These are phyloP conservation scores for Hura crepitans DNA, from an alignment of 441 rosid species.

Conservation along the genomic window DNA sequence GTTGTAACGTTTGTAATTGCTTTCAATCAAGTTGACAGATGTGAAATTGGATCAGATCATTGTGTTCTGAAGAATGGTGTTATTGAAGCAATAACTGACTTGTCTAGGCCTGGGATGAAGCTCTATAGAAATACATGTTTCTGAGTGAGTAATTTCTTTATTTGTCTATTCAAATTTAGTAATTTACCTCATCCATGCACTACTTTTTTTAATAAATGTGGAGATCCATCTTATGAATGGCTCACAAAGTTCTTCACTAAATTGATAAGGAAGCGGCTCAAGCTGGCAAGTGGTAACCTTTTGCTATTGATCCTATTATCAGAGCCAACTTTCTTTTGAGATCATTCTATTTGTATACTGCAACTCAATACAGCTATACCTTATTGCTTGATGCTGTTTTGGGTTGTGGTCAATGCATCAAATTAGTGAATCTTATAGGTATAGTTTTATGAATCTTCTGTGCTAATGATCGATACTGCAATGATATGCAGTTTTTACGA, in stretches of 20 bases:
- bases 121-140: background rate
- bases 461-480: background rate
- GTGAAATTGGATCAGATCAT: background rate
- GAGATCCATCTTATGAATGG: background rate
- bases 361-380: no score
- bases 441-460: background rate
- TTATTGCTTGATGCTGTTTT: no score
- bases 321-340: no score
- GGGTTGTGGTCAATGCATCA: background rate
- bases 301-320: no score
- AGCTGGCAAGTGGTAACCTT: no score
- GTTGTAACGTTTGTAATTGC: background rate
- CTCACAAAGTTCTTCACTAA: background rate
- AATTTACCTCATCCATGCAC: background rate
- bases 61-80: slow-evolving; percentile 5
- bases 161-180: background rate
- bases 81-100: background rate
- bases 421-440: background rate
- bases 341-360: no score
- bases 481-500: background rate
- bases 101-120: background rate
- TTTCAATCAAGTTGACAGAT: slow-evolving; percentile 1
- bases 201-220: background rate
- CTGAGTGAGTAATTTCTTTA: no score
- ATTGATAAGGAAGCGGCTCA: no score